Conservation (phyloP, 2,329 filamentous ascomycete genomes). For the Pyricularia grisea region DNA sequence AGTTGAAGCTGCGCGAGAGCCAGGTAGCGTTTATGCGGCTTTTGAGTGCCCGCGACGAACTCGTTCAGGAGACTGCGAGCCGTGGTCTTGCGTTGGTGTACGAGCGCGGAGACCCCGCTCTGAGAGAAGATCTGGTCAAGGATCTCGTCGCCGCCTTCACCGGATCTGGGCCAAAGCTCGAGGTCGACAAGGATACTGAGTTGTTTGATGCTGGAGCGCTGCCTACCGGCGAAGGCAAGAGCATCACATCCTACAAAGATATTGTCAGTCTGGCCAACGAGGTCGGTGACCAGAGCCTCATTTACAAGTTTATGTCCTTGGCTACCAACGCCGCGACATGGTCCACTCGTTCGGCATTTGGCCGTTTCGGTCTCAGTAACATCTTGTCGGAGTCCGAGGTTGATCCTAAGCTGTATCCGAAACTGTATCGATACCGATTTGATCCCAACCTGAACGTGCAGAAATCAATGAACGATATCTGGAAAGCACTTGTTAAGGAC, state of each 20-base stretch:
- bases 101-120: slow-evolving; percentile 72
- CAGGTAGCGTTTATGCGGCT: slow-evolving; percentile 84
- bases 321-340: slow-evolving; percentile 94
- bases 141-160: slow-evolving; percentile 88
- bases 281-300: slow-evolving; percentile 89
- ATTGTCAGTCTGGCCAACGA: slow-evolving; percentile 94
- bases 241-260: slow-evolving; percentile 93
- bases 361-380: slow-evolving; percentile 82
- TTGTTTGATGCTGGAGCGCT: slow-evolving; percentile 86
- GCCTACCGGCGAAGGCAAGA: slow-evolving; percentile 80
- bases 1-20: slow-evolving; percentile 63
- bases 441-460: slow-evolving; percentile 92
- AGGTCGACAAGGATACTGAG: slow-evolving; percentile 84
- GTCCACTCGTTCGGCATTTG: slow-evolving; percentile 95
- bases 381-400: slow-evolving; percentile 82
- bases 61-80: slow-evolving; percentile 93
- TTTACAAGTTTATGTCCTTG: slow-evolving; percentile 97
- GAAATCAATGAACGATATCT: slow-evolving; percentile 94
- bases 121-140: slow-evolving; percentile 75
- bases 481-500: slow-evolving; percentile 92
- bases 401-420: slow-evolving; percentile 91
- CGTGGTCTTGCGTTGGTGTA: slow-evolving; percentile 88
- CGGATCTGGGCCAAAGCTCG: slow-evolving; percentile 62
- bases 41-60: slow-evolving; percentile 78
- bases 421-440: slow-evolving; percentile 88